A percentile compares a stretch with the other conserved stretches of the same genome.
phyloP scores from a whole-genome alignment of 345 rosid species.

The sweet orange (Citrus sinensis) region DVS_A1.0 CM039163.1:45264501-45265000 shows the following conservation, averaged over 20 bases:
- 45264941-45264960: slow-evolving; percentile 80
- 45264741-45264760: not conserved
- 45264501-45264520: not conserved
- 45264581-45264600: slow-evolving; percentile 76
- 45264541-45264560: slow-evolving; percentile 18
- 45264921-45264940: not conserved
- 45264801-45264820: slow-evolving; percentile 50
- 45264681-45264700: not conserved
- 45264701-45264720: not conserved
- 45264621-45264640: slow-evolving; percentile 54
- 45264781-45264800: slow-evolving; percentile 58
- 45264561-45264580: slow-evolving; percentile 53
- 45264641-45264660: slow-evolving; percentile 48
- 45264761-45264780: slow-evolving; percentile 38
- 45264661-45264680: not conserved
- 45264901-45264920: not conserved
- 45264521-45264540: not conserved
- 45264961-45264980: slow-evolving; percentile 79
- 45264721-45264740: not conserved
- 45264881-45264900: not conserved
- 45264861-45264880: not conserved
- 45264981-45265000: slow-evolving; percentile 53
- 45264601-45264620: slow-evolving; percentile 63
- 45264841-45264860: slow-evolving; percentile 7
- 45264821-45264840: slow-evolving; percentile 67